Conservation (phyloP, 2,329 filamentous ascomycete genomes). For the Claviceps maximensis region DNA sequence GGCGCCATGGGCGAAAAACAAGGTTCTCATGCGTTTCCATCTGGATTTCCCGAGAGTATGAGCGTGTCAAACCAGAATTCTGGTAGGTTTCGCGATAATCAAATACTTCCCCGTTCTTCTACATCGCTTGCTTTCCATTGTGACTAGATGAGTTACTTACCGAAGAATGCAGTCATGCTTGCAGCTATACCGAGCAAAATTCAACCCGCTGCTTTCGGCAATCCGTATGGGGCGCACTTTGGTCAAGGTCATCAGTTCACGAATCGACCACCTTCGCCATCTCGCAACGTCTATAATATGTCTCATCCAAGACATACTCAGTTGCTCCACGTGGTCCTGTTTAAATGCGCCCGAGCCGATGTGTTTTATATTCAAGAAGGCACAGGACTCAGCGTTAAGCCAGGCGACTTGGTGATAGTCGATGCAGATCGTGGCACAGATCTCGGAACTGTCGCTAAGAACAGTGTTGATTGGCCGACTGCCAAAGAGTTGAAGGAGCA, state of each 20-base stretch:
- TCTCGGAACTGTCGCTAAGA: slow-evolving; percentile 79
- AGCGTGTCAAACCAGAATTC: slow-evolving; percentile 23
- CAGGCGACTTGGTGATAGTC: slow-evolving; percentile 89
- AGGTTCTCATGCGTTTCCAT: slow-evolving; percentile 28
- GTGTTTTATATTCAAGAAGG: slow-evolving; percentile 96
- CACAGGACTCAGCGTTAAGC: slow-evolving; percentile 79
- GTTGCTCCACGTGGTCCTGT: slow-evolving; percentile 76
- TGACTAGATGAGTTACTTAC: not conserved
- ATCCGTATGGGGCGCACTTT: slow-evolving; percentile 34
- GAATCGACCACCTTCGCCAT: slow-evolving; percentile 41
- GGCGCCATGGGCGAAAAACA: slow-evolving; percentile 27
- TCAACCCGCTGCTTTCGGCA: slow-evolving; percentile 16
- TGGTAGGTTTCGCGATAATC: slow-evolving; percentile 21
- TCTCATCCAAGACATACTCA: slow-evolving; percentile 52
- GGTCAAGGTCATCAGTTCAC: slow-evolving; percentile 21
- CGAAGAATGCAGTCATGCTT: slow-evolving; percentile 11
- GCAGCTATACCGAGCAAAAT: slow-evolving; percentile 14
- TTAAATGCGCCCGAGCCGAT: slow-evolving; percentile 91
- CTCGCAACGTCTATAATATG: slow-evolving; percentile 48
- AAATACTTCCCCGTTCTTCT: not conserved
- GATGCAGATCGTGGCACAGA: slow-evolving; percentile 95
- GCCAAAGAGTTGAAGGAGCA: slow-evolving; percentile 85
- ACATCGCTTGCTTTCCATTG: not conserved
- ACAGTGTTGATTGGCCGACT: slow-evolving; percentile 75
- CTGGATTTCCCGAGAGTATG: slow-evolving; percentile 26